Evolutionary conservation across 225 moss, liverwort and hornwort species (phyloP).

Genomic region (Anthoceros angustus): DNA sequence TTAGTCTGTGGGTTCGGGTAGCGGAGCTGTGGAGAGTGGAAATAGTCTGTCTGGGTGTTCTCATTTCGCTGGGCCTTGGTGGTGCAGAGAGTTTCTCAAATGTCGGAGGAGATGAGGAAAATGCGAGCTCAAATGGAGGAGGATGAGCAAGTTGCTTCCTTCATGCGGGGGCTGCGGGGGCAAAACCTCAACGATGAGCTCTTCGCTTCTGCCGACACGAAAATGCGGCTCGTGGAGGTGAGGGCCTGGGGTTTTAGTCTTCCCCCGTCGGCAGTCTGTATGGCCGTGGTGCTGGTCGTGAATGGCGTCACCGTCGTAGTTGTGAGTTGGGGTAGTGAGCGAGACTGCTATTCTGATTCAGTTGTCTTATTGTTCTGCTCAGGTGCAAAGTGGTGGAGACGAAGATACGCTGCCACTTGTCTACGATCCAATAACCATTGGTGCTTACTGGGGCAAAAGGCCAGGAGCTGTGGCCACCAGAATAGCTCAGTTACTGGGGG

Average conservation of each 20-base stretch:
- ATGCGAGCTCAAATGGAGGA: constrained; percentile 95
- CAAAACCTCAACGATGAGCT: constrained; percentile 72
- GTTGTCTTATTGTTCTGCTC: constrained; percentile 9
- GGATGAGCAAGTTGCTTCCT: constrained; percentile 83
- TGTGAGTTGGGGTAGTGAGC: background rate
- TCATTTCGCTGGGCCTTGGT: background rate
- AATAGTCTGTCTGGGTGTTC: background rate
- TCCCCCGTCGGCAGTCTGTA: too few relatives aligned
- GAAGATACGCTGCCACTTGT: constrained; percentile 55
- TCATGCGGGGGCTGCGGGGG: constrained; percentile 94
- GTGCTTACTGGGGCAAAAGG: constrained; percentile 86
- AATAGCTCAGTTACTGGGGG: constrained; percentile 62
- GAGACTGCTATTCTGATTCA: background rate
- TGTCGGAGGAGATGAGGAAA: constrained; percentile 93
- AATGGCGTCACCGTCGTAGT: too few relatives aligned
- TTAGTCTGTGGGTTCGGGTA: too few relatives aligned
- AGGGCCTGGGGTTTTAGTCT: background rate
- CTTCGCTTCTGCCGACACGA: constrained; percentile 60
- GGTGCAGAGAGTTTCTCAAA: constrained; percentile 63
- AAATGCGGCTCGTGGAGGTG: constrained; percentile 81
- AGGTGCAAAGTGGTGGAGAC: constrained; percentile 56
- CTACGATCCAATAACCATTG: constrained; percentile 66
- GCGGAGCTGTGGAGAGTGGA: too few relatives aligned
- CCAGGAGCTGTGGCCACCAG: constrained; percentile 82
- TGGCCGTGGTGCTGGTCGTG: too few relatives aligned